Base-by-base conservation (phyloP, 768 basidiomycete species). In the Gymnopilus dilepis region DNA sequence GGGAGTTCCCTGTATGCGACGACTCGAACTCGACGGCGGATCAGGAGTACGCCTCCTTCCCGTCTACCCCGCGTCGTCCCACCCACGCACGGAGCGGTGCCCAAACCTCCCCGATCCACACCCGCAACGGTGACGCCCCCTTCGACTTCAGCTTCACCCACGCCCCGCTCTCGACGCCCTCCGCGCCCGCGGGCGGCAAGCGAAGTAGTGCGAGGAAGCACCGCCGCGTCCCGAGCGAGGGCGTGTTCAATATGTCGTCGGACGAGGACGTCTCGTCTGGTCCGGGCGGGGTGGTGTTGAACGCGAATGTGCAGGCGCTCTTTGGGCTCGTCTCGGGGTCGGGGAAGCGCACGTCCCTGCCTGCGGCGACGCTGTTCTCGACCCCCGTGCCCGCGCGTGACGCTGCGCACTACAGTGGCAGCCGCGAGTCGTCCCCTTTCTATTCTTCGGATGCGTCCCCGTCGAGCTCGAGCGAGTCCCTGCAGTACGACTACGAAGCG, bases 211-310 rank as follows among this genome's bases (percentile, higher is more conserved):
- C 54, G n/a, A 72, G 77, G 58, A 79, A 78, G 53, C 88, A 91
- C 69, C 76, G 73, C 41, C 84, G 89, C 58, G 78, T 82, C 6
- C 89, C 90, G 7, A 91, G 88, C 70, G 91, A 91, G 51, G 87
- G 87, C 50, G 72, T 92, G n/a, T 92, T 91, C 73, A 73, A 79
- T 70, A 86, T 92, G 84, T 88, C 86, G 52, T 86, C 88, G 48
- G 90, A 92, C 63, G 90, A 91, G 70, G 88, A 86, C 21, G 68
- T 75, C 30, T 72, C 77, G 15, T 80, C 82, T 8, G 74, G 75
- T 57, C 70, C 69, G n/a, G 81, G 75, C 50, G 72, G 65, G 38
- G 62, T 48, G 33, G 64, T 63, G 13, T 65, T 67, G 57, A 71
- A 66, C 41, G 64, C 64, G 54, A 69, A 67, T 54, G 63, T 72